These are phyloP conservation scores for Papiliotrema flavescens DNA, from an alignment of 1,284 basidiomycete species.

Conservation along the genomic window DNA sequence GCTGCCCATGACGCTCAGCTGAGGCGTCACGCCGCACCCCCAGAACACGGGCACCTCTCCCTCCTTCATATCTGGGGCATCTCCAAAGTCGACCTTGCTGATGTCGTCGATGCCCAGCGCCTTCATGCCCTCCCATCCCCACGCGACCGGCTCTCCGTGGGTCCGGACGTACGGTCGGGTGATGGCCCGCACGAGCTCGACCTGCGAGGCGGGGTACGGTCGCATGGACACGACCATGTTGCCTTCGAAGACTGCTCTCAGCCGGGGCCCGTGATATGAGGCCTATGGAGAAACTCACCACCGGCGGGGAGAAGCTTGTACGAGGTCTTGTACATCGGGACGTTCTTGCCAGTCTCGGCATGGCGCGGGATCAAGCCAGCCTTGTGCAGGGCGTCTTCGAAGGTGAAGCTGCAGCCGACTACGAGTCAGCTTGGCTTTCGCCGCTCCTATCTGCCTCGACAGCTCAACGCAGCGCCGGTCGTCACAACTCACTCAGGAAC, in stretches of 20 bases:
- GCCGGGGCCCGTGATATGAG: not conserved
- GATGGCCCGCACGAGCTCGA: constrained; percentile 23
- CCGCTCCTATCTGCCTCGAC: not conserved
- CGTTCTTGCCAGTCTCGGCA: constrained; percentile 23
- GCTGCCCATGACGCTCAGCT: constrained; percentile 26
- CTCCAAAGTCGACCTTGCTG: constrained; percentile 30
- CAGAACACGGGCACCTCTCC: constrained; percentile 43
- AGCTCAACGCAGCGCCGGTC: too few relatives aligned
- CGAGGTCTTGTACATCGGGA: constrained; percentile 34
- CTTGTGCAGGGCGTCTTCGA: constrained; percentile 28
- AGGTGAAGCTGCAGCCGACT: constrained; percentile 40
- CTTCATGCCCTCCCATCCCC: constrained; percentile 24
- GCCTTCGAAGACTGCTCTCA: constrained; percentile 23
- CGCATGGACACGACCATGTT: constrained; percentile 42
- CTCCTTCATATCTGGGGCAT: constrained; percentile 19
- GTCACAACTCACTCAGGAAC: constrained; percentile 24
- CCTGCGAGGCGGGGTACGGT: constrained; percentile 20
- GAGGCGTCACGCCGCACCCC: constrained; percentile 41
- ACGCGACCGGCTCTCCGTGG: constrained; percentile 41
- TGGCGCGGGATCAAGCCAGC: constrained; percentile 24
- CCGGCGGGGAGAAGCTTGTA: constrained; percentile 20
- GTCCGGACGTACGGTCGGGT: constrained; percentile 28
- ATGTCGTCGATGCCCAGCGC: constrained; percentile 35
- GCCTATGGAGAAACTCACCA: constrained; percentile 8
- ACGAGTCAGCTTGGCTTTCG: not conserved